phyloP scores from a whole-genome alignment of 2,329 filamentous ascomycete species.

The Aspergillus proliferans region DNA sequence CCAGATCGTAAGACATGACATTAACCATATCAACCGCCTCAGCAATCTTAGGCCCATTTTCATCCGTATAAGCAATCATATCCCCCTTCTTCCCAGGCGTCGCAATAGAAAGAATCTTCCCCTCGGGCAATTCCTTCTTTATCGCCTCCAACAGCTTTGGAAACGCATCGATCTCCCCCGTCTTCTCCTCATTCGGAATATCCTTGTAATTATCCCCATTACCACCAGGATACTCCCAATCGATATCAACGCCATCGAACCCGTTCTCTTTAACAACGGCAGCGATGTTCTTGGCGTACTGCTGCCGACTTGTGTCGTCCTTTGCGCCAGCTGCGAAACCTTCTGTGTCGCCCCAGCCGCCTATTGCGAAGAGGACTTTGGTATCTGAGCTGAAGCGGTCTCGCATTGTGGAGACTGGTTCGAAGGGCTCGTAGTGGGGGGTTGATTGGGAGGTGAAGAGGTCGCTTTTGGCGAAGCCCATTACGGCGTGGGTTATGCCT shows the following conservation, averaged over 20 bases:
- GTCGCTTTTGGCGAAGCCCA: slow-evolving; percentile 49
- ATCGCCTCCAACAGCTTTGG: slow-evolving; percentile 56
- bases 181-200: slow-evolving; percentile 54
- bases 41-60: slow-evolving; percentile 55
- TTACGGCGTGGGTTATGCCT: slow-evolving; percentile 51
- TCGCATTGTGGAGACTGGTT: slow-evolving; percentile 47
- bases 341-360: slow-evolving; percentile 65
- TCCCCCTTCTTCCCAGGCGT: slow-evolving; percentile 58
- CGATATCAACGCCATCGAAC: slow-evolving; percentile 63
- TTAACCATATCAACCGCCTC: slow-evolving; percentile 60
- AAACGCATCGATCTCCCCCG: slow-evolving; percentile 56
- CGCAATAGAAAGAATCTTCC: slow-evolving; percentile 60
- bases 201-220: slow-evolving; percentile 65
- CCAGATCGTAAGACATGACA: slow-evolving; percentile 66
- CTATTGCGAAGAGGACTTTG: slow-evolving; percentile 64
- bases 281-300: slow-evolving; percentile 60
- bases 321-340: slow-evolving; percentile 57
- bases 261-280: slow-evolving; percentile 56
- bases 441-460: slow-evolving; percentile 44
- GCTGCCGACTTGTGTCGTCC: slow-evolving; percentile 45
- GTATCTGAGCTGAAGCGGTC: slow-evolving; percentile 49
- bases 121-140: slow-evolving; percentile 50
- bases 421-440: slow-evolving; percentile 48
- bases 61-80: slow-evolving; percentile 60
- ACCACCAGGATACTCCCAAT: slow-evolving; percentile 60